These are phyloP conservation scores for Glomus cerebriforme DNA, from an alignment of 192 early-diverging fungal species.

Conservation along the genomic window DNA sequence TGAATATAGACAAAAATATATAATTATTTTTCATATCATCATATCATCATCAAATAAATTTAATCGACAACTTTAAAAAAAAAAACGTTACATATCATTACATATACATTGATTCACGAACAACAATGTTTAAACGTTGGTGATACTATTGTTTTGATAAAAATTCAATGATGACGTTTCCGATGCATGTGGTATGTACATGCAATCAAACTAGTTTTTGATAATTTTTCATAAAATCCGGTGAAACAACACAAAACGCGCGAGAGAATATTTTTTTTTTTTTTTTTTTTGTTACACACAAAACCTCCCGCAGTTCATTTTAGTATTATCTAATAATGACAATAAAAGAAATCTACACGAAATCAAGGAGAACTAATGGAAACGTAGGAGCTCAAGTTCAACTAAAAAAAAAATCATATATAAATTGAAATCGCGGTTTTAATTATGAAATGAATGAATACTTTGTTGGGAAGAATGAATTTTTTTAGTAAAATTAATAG, in stretches of 20 bases:
- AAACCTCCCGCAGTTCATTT: too few relatives aligned
- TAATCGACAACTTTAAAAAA: background rate
- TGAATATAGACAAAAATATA: too few relatives aligned
- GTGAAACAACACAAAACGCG: too few relatives aligned
- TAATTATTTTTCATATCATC: background rate
- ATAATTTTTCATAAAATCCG: background rate
- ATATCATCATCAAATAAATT: background rate
- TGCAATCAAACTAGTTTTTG: background rate
- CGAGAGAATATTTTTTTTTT: background rate
- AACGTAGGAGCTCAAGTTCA: background rate
- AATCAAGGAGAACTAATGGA: background rate
- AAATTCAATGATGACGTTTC: background rate
- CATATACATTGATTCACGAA: background rate
- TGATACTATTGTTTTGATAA: background rate
- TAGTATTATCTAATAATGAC: background rate
- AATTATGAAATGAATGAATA: background rate
- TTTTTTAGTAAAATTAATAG: background rate
- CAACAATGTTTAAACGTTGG: background rate
- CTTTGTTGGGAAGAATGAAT: background rate
- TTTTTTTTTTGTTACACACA: background rate
- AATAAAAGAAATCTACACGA: background rate
- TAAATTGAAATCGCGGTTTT: background rate
- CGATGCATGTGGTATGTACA: background rate
- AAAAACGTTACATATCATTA: background rate
- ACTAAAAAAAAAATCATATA: background rate